Evolutionary conservation across 2,329 filamentous ascomycete genomes (phyloP), one percentile per base, ranked within the genome.

Genomic region (Trichoderma brevicompactum): DNA sequence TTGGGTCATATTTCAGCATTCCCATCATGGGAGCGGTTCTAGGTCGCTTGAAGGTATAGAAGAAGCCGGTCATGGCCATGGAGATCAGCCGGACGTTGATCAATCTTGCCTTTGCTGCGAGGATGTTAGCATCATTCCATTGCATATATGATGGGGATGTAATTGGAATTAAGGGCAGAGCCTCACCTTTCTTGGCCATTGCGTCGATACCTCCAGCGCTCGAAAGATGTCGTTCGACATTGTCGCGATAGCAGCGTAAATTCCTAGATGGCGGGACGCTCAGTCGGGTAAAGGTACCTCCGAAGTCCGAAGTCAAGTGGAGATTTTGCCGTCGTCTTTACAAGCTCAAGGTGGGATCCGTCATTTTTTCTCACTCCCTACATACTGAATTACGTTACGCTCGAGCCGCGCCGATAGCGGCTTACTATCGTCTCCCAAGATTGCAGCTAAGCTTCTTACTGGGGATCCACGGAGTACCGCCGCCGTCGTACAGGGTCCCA

Each of bases 21-120:
- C 93, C 96, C 80, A 99, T 86, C 65, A 96, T 94, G 50, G 90
- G 84, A 68, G 93, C 85, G 36, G 87, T 85, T 71, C 95, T 89
- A 12, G 93, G 94, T 66, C 96, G 89, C 72, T 90, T 85, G 79
- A 96, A 88, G 62, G 92, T 96, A 79, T 94, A 94, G 85, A 94
- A 99, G 85, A 93, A 99, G 74, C 95, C 95, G 32, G 95, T 99
- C 90, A 97, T 90, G 77, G 95, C 95, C 95, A 99, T 99, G 69
- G 93, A 97, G 78, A 99, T 84, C 71, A 99, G 90, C 77, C 95
- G 94, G 78, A 97, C 94, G 76, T 92, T 87, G 77, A 99, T 89
- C 71, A 94, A 90, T 78, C 96, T 92, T 75, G 94, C 92, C 84
- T 98, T 98, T 68, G 84, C 92, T 96, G 77, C 32, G 48, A 44